A percentile compares a stretch with the other conserved stretches of the same genome.
Conservation (phyloP, 176 grass and related monocot genomes). For the Phragmites australis region DNA sequence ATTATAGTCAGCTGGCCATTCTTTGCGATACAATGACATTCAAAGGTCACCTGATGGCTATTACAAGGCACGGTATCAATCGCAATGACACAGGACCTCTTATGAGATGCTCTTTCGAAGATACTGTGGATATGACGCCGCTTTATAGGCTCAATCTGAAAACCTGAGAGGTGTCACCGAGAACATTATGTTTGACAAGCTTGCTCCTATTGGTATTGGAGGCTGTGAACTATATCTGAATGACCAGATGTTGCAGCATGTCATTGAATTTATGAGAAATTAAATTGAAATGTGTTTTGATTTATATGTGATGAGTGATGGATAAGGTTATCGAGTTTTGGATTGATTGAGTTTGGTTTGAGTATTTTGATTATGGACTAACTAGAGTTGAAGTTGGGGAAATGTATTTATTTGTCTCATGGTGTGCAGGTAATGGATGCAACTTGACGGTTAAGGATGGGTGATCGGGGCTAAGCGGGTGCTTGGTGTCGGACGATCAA, state of each 20-base stretch:
- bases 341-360: too few species aligned
- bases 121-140: conserved; percentile 90
- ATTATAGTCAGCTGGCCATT: conserved; percentile 95
- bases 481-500: too few species aligned
- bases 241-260: conserved; percentile 90
- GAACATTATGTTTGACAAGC: conserved; percentile 94
- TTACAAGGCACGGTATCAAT: conserved; percentile 93
- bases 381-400: too few species aligned
- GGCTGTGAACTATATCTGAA: conserved; percentile 83
- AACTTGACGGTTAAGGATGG: too few species aligned
- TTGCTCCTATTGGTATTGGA: conserved; percentile 89
- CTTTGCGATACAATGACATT: conserved; percentile 98
- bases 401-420: too few species aligned
- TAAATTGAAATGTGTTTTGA: too few species aligned
- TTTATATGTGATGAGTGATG: too few species aligned
- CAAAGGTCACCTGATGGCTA: conserved; percentile 91
- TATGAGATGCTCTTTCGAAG: conserved; percentile 95
- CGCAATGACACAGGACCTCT: conserved; percentile 89
- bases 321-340: too few species aligned
- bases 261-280: too few species aligned
- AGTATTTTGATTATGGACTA: too few species aligned
- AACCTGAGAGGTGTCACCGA: conserved; percentile 88
- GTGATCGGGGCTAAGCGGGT: too few species aligned
- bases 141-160: conserved; percentile 91
- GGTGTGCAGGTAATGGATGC: too few species aligned